Evolutionary conservation across 768 basidiomycete species (phyloP).

Genomic region (Boletus subcaerulescens): DNA sequence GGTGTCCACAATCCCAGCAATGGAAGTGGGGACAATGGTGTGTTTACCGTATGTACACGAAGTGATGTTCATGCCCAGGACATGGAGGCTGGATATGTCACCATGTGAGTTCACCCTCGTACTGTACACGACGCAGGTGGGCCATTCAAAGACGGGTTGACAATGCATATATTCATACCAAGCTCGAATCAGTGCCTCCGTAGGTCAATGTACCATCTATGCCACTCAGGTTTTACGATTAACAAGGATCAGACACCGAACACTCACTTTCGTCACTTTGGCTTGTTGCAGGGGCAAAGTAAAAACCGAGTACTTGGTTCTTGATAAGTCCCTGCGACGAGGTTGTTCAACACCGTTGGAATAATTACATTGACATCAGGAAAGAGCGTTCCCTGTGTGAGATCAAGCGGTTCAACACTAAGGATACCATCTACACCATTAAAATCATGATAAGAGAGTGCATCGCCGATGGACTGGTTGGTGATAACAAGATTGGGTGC

Average conservation of each 20-base stretch:
- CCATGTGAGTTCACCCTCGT: conserved; percentile 20
- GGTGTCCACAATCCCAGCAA: conserved; percentile 29
- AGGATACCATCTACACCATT: conserved; percentile 23
- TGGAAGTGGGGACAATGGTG: conserved; percentile 13
- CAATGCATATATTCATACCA: conserved; percentile 6
- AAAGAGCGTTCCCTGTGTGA: conserved; percentile 3
- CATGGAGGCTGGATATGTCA: conserved; percentile 17
- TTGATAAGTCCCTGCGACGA: conserved; percentile 14
- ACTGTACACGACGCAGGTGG: conserved; percentile 5
- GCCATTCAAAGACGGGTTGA: not conserved
- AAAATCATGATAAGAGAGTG: conserved; percentile 6
- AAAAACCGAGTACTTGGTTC: not conserved
- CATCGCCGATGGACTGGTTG: conserved; percentile 28
- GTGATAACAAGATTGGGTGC: conserved; percentile 19
- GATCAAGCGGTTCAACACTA: conserved; percentile 23
- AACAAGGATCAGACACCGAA: not conserved
- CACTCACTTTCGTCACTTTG: conserved; percentile 11
- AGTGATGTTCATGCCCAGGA: conserved; percentile 31
- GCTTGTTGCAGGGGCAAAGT: conserved; percentile 19
- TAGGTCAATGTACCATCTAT: conserved; percentile 27
- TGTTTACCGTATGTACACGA: conserved; percentile 9
- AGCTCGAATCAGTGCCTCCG: conserved; percentile 15
- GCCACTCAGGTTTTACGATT: not conserved
- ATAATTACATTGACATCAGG: not conserved
- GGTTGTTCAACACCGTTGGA: conserved; percentile 26